phyloP scores from a whole-genome alignment of 352 stramenopile species.

The Phytophthora fragariae region DNA sequence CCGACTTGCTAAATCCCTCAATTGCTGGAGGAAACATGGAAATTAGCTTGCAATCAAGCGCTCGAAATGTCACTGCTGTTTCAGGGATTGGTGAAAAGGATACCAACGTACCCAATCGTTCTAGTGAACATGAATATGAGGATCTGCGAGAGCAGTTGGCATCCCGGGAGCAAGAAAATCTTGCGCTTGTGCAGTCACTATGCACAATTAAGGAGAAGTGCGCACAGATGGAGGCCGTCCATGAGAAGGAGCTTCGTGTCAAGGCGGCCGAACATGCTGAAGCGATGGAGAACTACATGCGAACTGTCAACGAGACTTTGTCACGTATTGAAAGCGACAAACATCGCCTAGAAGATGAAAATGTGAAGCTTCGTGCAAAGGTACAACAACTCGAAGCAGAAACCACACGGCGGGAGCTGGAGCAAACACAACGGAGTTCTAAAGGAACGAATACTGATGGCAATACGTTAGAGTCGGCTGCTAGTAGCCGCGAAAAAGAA shows the following conservation, averaged over 20 bases:
- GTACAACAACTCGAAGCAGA: constrained; percentile 34
- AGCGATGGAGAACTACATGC: constrained; percentile 44
- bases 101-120: neutral
- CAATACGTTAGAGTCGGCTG: constrained; percentile 5
- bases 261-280: constrained; percentile 35
- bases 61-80: neutral
- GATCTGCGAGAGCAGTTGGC: constrained; percentile 35
- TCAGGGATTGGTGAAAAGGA: neutral
- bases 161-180: constrained; percentile 52
- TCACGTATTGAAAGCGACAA: constrained; percentile 43
- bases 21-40: neutral
- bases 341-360: constrained; percentile 30
- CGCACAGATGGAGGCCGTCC: constrained; percentile 30
- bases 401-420: constrained; percentile 1
- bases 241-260: constrained; percentile 29
- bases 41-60: neutral
- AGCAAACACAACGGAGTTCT: constrained; percentile 16
- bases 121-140: constrained; percentile 9
- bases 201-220: constrained; percentile 48
- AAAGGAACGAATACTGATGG: constrained; percentile 31
- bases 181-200: constrained; percentile 53
- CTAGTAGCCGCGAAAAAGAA: constrained; percentile 16
- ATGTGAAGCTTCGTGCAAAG: constrained; percentile 22
- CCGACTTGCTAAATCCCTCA: neutral
- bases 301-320: constrained; percentile 40